Evolutionary conservation across 108 stramenopile species (phyloP).

Genomic region (Cyclotella distinguenda): DNA sequence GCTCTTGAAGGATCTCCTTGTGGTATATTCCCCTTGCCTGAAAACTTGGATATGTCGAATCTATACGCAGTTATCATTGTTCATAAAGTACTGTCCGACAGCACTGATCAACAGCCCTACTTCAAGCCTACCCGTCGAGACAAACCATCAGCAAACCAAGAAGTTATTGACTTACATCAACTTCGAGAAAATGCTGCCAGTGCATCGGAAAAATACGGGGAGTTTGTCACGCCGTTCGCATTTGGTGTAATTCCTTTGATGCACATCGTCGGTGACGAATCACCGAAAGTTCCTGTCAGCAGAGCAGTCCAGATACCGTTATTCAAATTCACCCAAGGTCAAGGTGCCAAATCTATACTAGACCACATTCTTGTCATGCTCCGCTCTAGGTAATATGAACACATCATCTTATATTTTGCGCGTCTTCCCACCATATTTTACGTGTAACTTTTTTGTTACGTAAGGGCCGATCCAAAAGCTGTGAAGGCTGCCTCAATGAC

Average conservation of each 20-base stretch:
- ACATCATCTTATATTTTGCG: neutral
- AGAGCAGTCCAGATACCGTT: conserved; percentile 85
- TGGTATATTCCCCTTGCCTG: conserved; percentile 83
- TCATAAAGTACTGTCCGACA: conserved; percentile 73
- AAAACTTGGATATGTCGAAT: conserved; percentile 70
- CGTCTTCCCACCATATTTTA: neutral
- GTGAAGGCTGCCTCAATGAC: conserved; percentile 74
- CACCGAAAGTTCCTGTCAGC: conserved; percentile 64
- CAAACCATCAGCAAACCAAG: conserved; percentile 21
- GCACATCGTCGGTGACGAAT: conserved; percentile 79
- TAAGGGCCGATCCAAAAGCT: conserved; percentile 46
- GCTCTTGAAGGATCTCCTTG: conserved; percentile 66
- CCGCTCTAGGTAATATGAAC: conserved; percentile 60
- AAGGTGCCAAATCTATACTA: conserved; percentile 70
- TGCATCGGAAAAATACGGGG: conserved; percentile 55
- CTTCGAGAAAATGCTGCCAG: conserved; percentile 67
- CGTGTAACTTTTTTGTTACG: neutral
- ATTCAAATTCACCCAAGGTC: conserved; percentile 70
- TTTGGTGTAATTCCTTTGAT: conserved; percentile 86
- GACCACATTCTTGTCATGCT: conserved; percentile 88
- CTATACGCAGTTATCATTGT: conserved; percentile 81
- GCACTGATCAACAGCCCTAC: conserved; percentile 58
- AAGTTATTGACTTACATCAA: conserved; percentile 51
- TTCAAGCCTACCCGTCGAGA: conserved; percentile 41
- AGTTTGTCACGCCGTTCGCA: conserved; percentile 78